Evolutionary conservation across 192 early-diverging fungal species (phyloP).

Genomic region (Umbelopsis ramanniana): DNA sequence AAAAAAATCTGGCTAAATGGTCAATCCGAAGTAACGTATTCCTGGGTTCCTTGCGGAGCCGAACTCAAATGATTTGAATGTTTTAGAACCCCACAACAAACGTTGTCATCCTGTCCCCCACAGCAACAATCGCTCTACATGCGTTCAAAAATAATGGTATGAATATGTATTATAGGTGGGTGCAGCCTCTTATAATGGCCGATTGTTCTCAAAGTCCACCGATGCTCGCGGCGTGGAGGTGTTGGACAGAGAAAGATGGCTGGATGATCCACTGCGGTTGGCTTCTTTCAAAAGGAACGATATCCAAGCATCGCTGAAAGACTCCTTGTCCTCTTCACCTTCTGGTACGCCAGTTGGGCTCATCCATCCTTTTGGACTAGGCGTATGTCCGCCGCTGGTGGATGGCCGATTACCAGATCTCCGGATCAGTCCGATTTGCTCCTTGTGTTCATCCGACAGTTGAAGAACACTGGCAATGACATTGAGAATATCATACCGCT

Average conservation of each 20-base stretch:
- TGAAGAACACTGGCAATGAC: slow-evolving; percentile 90
- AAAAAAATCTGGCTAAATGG: not conserved
- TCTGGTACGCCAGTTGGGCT: slow-evolving; percentile 44
- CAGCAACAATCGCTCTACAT: too few relatives aligned
- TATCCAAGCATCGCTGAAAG: slow-evolving; percentile 82
- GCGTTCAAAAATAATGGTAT: too few relatives aligned
- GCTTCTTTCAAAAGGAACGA: slow-evolving; percentile 78
- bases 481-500: slow-evolving; percentile 89
- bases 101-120: too few relatives aligned
- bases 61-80: too few relatives aligned
- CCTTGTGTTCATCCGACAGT: slow-evolving; percentile 88
- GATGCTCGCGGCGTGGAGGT: slow-evolving; percentile 9
- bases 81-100: too few relatives aligned
- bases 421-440: slow-evolving; percentile 77
- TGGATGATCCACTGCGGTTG: slow-evolving; percentile 19
- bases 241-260: not conserved
- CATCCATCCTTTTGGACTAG: slow-evolving; percentile 52
- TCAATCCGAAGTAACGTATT: not conserved
- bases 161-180: not conserved
- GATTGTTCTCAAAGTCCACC: slow-evolving; percentile 1
- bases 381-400: slow-evolving; percentile 48
- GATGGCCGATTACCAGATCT: slow-evolving; percentile 44
- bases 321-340: slow-evolving; percentile 40
- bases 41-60: not conserved
- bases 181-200: not conserved